Evolutionary conservation across 805 yeast species (phyloP).

Genomic region (Barnettozyma botsteinii): DNA sequence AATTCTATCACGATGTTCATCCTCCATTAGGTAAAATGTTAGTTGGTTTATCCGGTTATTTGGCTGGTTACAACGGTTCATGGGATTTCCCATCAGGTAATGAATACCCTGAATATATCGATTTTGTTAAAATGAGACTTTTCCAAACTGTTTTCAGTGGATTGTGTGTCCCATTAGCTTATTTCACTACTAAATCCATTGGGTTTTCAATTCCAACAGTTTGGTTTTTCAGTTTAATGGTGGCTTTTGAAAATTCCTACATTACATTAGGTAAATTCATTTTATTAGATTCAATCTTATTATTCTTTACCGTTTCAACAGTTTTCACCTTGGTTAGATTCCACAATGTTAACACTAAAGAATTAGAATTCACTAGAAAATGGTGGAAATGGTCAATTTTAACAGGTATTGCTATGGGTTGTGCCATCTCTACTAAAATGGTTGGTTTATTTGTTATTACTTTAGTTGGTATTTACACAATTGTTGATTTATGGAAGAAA

Average conservation of each 20-base stretch:
- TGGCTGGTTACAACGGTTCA: slow-evolving; percentile 83
- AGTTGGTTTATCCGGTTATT: slow-evolving; percentile 79
- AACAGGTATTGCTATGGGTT: slow-evolving; percentile 84
- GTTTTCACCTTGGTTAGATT: slow-evolving; percentile 67
- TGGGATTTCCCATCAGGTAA: slow-evolving; percentile 86
- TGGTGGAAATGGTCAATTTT: slow-evolving; percentile 94
- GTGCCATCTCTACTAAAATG: slow-evolving; percentile 91
- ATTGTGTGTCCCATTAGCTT: slow-evolving; percentile 80
- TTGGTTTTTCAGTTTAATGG: slow-evolving; percentile 79
- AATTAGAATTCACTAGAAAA: slow-evolving; percentile 51
- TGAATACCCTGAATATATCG: slow-evolving; percentile 67
- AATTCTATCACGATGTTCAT: slow-evolving; percentile 93
- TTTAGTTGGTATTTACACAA: slow-evolving; percentile 83
- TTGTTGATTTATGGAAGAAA: slow-evolving; percentile 80
- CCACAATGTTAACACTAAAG: slow-evolving; percentile 44
- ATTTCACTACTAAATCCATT: slow-evolving; percentile 69
- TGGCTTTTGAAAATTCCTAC: slow-evolving; percentile 74
- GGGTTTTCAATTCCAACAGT: slow-evolving; percentile 67
- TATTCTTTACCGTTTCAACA: slow-evolving; percentile 85
- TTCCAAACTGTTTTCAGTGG: slow-evolving; percentile 84
- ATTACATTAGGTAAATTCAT: slow-evolving; percentile 86
- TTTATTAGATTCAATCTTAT: slow-evolving; percentile 83
- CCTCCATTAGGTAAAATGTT: slow-evolving; percentile 96
- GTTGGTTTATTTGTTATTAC: slow-evolving; percentile 90
- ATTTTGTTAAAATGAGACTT: slow-evolving; percentile 80